A percentile compares a stretch with the other conserved stretches of the same genome.
These are phyloP conservation scores for Linanthus parryae DNA, from an alignment of 148 eudicot genomes.

Conservation along the genomic window DNA sequence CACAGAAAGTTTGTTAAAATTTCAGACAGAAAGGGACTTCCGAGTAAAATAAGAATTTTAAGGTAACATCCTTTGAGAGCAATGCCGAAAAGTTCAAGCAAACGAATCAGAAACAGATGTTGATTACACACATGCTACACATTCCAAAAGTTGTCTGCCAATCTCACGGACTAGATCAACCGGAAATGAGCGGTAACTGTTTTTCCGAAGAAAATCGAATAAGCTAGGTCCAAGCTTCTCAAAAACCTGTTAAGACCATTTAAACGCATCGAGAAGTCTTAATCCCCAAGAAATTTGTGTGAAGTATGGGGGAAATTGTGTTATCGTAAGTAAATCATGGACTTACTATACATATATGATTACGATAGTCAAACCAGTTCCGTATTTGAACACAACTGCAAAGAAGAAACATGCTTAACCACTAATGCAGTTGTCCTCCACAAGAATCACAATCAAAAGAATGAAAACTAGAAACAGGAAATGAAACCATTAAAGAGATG, in stretches of 20 bases:
- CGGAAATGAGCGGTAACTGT: slow-evolving; percentile 98
- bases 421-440: slow-evolving; percentile 14
- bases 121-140: slow-evolving; percentile 95
- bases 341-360: slow-evolving; percentile 99
- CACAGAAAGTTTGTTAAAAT: too few species aligned
- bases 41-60: slow-evolving; percentile 3
- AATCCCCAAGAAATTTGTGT: slow-evolving; percentile 50
- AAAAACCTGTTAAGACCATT: slow-evolving; percentile 92
- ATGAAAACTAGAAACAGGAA: slow-evolving; percentile 2
- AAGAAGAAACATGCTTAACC: slow-evolving; percentile 51
- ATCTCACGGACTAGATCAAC: slow-evolving; percentile 98
- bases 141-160: slow-evolving; percentile 94
- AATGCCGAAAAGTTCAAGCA: slow-evolving; percentile 11
- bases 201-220: slow-evolving; percentile 98
- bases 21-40: too few species aligned
- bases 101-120: slow-evolving; percentile 17
- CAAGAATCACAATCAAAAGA: slow-evolving; percentile 13
- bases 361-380: slow-evolving; percentile 99
- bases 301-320: slow-evolving; percentile 45
- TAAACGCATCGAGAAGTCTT: slow-evolving; percentile 54
- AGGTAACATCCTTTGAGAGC: slow-evolving; percentile 13
- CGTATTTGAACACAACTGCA: slow-evolving; percentile 99
- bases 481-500: not conserved
- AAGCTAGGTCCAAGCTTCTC: slow-evolving; percentile 99
- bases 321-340: slow-evolving; percentile 34